Percentiles rank a stretch among this genome's conserved stretches.
Evolutionary conservation across 306 rosid genomes (phyloP).

Genomic region (Hippophae tibetana): DNA sequence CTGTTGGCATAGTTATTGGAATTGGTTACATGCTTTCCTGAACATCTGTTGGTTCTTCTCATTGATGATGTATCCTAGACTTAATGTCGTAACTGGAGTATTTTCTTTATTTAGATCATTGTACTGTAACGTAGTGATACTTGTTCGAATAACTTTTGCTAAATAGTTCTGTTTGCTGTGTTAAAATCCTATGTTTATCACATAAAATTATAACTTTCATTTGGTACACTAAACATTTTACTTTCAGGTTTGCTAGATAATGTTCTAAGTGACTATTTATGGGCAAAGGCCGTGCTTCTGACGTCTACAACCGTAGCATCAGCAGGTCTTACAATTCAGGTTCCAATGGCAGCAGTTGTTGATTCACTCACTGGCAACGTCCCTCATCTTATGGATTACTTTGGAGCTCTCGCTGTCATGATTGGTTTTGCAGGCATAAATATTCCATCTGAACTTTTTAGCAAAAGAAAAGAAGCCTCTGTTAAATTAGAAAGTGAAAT

Average conservation of each 20-base stretch:
- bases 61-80: too few species aligned
- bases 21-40: too few species aligned
- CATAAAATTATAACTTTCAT: not conserved
- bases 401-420: conserved; percentile 79
- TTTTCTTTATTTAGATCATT: too few species aligned
- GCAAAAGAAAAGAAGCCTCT: conserved; percentile 28
- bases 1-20: too few species aligned
- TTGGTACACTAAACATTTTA: conserved; percentile 1
- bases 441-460: conserved; percentile 47
- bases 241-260: conserved; percentile 75
- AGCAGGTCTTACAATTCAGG: conserved; percentile 93
- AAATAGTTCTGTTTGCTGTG: too few species aligned
- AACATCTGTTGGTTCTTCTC: too few species aligned
- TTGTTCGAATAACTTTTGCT: too few species aligned
- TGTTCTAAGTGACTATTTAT: conserved; percentile 86
- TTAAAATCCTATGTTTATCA: too few species aligned
- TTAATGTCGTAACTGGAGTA: too few species aligned
- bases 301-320: conserved; percentile 94
- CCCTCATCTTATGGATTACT: conserved; percentile 64
- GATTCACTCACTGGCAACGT: conserved; percentile 69
- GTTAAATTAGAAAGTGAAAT: conserved; percentile 42
- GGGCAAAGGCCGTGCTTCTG: conserved; percentile 98
- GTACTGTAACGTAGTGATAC: too few species aligned
- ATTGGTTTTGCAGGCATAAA: conserved; percentile 82
- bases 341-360: conserved; percentile 84